Evolutionary conservation across 768 basidiomycete species (phyloP).

Genomic region (Phylloporus sp.): DNA sequence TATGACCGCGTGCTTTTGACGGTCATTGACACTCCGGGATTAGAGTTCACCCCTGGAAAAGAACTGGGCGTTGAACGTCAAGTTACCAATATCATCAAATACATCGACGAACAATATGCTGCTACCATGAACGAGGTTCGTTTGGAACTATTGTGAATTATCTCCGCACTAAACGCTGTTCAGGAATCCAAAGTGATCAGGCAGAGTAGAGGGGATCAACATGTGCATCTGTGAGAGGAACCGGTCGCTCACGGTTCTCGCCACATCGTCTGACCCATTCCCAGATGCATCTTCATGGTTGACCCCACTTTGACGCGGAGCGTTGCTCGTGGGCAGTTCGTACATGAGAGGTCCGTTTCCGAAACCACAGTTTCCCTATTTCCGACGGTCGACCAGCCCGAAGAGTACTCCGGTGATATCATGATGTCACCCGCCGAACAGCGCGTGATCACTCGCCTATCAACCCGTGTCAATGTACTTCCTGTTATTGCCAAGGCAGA

Average conservation of each 20-base stretch:
- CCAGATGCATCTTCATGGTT: conserved; percentile 80
- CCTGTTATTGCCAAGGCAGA: conserved; percentile 79
- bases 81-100: conserved; percentile 67
- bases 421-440: conserved; percentile 77
- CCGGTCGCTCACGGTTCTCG: background rate
- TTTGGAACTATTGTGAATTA: background rate
- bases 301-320: conserved; percentile 65
- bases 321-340: conserved; percentile 45
- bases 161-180: background rate
- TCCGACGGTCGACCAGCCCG: conserved; percentile 45
- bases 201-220: conserved; percentile 83
- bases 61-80: conserved; percentile 79
- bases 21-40: conserved; percentile 81
- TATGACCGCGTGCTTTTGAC: conserved; percentile 75
- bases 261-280: conserved; percentile 13
- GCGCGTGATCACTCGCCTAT: conserved; percentile 70
- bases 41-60: conserved; percentile 67
- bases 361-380: conserved; percentile 54
- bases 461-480: conserved; percentile 71
- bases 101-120: conserved; percentile 74
- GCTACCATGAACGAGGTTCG: conserved; percentile 82
- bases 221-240: conserved; percentile 72
- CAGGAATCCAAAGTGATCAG: conserved; percentile 88
- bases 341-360: conserved; percentile 56
- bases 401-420: conserved; percentile 44